Evolutionary conservation across 2,329 filamentous ascomycete genomes (phyloP).

Genomic region (Aspergillus thermomutatus): DNA sequence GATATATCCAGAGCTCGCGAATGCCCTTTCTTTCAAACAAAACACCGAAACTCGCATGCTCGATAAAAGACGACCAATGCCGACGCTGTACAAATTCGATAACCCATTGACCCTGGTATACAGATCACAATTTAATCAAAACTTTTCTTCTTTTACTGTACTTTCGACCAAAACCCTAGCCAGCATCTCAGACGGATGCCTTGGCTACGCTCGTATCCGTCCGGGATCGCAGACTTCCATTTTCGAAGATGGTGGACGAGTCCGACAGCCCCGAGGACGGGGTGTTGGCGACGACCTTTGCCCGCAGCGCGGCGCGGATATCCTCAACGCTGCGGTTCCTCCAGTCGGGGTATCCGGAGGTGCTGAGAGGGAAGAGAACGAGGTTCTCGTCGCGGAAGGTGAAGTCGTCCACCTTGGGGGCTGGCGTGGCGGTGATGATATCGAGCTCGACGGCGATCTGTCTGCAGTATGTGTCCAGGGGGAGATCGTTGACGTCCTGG

Average conservation of each 20-base stretch:
- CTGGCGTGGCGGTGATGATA: conserved; percentile 61
- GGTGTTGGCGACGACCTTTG: conserved; percentile 32
- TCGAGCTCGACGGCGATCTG: conserved; percentile 73
- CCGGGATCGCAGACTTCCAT: conserved; percentile 9
- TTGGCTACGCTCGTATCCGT: conserved; percentile 10
- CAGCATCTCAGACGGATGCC: conserved; percentile 14
- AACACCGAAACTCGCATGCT: conserved; percentile 28
- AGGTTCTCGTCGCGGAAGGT: conserved; percentile 33
- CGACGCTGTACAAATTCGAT: conserved; percentile 9
- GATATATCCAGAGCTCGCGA: neutral
- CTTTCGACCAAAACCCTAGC: neutral
- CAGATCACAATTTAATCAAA: conserved; percentile 3
- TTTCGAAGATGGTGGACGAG: conserved; percentile 17
- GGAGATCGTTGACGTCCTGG: conserved; percentile 76
- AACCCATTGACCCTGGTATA: conserved; percentile 4
- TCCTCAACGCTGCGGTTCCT: conserved; percentile 46
- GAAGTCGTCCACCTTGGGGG: conserved; percentile 53
- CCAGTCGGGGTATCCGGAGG: conserved; percentile 49
- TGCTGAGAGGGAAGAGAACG: conserved; percentile 39
- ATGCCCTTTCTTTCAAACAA: conserved; percentile 9
- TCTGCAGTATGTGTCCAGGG: conserved; percentile 71
- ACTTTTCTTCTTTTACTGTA: conserved; percentile 13
- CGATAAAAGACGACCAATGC: conserved; percentile 11
- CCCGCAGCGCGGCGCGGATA: conserved; percentile 41
- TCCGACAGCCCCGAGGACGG: conserved; percentile 16